These are phyloP conservation scores for Colletotrichum spinosum DNA, from an alignment of 2,329 filamentous ascomycete species.

Conservation along the genomic window DNA sequence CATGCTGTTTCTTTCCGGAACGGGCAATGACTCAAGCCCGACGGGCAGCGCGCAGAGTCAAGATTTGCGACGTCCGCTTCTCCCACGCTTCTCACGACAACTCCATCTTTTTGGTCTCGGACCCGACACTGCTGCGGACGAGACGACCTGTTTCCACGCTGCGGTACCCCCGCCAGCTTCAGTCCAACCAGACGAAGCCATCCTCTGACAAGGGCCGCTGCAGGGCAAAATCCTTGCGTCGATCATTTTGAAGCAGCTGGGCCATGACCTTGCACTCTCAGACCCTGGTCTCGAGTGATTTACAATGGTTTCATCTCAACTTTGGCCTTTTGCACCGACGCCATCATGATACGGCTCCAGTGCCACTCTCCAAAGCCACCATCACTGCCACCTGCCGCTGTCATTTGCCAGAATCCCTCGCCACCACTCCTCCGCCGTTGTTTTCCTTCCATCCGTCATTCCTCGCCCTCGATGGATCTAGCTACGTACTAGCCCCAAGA, in stretches of 20 bases:
- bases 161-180: constrained; percentile 2
- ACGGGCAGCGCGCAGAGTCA: no score
- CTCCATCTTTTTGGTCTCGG: constrained; percentile 17
- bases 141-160: constrained; percentile 30
- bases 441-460: constrained; percentile 2
- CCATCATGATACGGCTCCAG: constrained; percentile 32
- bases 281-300: constrained; percentile 38
- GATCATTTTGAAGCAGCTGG: constrained; percentile 31
- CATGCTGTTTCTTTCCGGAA: no score
- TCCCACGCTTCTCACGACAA: not conserved
- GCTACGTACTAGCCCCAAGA: constrained; percentile 27
- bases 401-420: constrained; percentile 32
- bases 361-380: constrained; percentile 24
- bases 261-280: constrained; percentile 25
- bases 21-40: no score
- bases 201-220: constrained; percentile 33
- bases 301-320: constrained; percentile 39
- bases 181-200: constrained; percentile 20
- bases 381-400: constrained; percentile 39
- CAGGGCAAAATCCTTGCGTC: constrained; percentile 33
- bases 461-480: constrained; percentile 18
- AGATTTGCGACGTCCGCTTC: not conserved
- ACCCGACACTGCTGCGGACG: constrained; percentile 15
- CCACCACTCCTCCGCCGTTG: not conserved
- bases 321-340: constrained; percentile 30